A percentile compares a stretch with the other conserved stretches of the same genome.
These are phyloP conservation scores for Fusarium albosuccineum DNA, from an alignment of 2,329 filamentous ascomycete species.

Conservation along the genomic window DNA sequence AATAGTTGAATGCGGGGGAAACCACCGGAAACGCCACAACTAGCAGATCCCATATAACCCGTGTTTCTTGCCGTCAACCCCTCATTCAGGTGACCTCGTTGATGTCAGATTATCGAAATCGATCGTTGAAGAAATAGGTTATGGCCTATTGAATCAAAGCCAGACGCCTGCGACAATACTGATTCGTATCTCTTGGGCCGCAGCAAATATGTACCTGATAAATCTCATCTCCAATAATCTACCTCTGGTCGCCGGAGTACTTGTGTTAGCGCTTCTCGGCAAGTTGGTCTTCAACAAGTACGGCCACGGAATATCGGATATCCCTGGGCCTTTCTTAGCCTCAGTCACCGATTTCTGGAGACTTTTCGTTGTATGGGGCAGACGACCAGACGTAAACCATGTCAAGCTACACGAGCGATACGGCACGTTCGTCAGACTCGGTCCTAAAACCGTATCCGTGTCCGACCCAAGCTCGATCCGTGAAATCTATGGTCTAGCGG, in stretches of 20 bases:
- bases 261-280: not conserved
- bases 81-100: too few species aligned
- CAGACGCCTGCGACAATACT: not conserved
- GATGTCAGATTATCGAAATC: too few species aligned
- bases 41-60: too few species aligned
- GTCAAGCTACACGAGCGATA: conserved; percentile 24
- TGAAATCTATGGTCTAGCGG: conserved; percentile 20
- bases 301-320: conserved; percentile 7
- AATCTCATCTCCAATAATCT: not conserved
- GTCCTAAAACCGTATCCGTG: conserved; percentile 14
- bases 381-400: conserved; percentile 26
- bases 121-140: too few species aligned
- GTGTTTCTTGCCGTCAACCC: too few species aligned
- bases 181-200: not conserved
- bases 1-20: too few species aligned
- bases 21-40: too few species aligned
- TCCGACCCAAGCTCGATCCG: conserved; percentile 16
- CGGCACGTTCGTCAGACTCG: conserved; percentile 23
- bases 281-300: conserved; percentile 21
- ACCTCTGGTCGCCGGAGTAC: not conserved
- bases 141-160: too few species aligned
- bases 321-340: conserved; percentile 21
- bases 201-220: not conserved
- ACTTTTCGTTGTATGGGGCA: conserved; percentile 19
- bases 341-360: conserved; percentile 23